Evolutionary conservation across 2,329 filamentous ascomycete genomes (phyloP), one percentile per base, ranked within the genome.

Genomic region (Chaetomium olivaceum): DNA sequence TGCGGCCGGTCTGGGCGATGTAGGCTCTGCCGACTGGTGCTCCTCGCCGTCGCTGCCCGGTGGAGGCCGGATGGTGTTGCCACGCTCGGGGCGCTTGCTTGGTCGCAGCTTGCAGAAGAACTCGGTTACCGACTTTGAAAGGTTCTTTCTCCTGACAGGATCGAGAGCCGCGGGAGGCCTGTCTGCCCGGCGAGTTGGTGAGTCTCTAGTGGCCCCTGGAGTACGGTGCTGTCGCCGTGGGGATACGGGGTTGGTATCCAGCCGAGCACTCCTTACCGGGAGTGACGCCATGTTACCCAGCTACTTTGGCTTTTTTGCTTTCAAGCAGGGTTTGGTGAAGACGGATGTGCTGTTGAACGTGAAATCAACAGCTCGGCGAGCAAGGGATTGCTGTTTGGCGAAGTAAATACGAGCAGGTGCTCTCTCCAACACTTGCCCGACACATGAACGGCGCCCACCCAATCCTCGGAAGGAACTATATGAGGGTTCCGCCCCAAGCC

Each of bases 21-120:
- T 27, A 1, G 31, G 27, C n/a, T 27, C 68, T 63, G 36, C 48
- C 27, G 54, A 46, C 11, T 58, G 29, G 8, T 27, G 29, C 19
- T 63, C 61, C 9, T 14, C 46, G 19, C 8, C 33, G 19, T 12
- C 33, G 23, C 39, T 31, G 14, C 58, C 54, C 57, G 39, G 19
- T 16, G 55, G 54, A 8, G 19, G 33, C 48, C 82, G 80, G 51
- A 75, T 63, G 1, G 83, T 85, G 11, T 83, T 80, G 23, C 84
- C 83, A 33, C 80, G 79, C 67, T 86, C 84, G 1, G 81, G 77
- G 7, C 79, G 80, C 64, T 80, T 78, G 67, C 79, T 82, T 0
- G 84, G 83, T 11, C 84, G 74, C 2, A 85, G 76, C 61, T 74
- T 81, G 63, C 73, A 79, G 59, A 85, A 72, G 71, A 82, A 81